A percentile compares a stretch with the other conserved stretches of the same genome.
Conservation (phyloP, 257 asterid species). For the Cinchona pubescens region DNA sequence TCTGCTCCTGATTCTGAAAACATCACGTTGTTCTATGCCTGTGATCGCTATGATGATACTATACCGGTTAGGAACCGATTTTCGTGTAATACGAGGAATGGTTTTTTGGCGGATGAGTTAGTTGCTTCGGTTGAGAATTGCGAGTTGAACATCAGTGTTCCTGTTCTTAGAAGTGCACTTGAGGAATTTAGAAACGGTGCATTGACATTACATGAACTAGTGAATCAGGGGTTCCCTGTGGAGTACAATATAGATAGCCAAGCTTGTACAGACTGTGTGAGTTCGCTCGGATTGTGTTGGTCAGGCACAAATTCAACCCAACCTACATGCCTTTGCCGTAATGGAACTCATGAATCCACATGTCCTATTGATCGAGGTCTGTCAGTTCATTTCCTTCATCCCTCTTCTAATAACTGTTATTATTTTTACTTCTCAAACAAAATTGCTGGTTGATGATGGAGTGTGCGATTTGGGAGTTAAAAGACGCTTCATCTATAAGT, state of each 20-base stretch:
- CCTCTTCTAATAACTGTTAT: too few species aligned
- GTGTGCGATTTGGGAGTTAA: too few species aligned
- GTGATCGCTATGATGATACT: neutral
- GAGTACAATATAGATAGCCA: neutral
- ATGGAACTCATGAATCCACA: neutral
- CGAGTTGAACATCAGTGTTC: neutral
- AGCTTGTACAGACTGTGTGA: conserved; percentile 16
- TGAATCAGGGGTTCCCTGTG: conserved; percentile 16
- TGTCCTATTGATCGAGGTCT: conserved; percentile 6
- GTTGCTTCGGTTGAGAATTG: conserved; percentile 2
- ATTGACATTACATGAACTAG: conserved; percentile 2
- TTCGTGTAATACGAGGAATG: neutral
- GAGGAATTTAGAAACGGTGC: neutral
- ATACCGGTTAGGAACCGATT: neutral
- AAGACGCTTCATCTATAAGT: too few species aligned
- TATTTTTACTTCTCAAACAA: too few species aligned
- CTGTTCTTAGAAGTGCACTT: neutral
- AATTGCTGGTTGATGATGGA: too few species aligned
- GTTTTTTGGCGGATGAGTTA: neutral
- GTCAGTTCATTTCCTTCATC: conserved; percentile 11
- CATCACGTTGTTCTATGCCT: conserved; percentile 2
- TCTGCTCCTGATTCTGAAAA: neutral
- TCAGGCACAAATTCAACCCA: neutral
- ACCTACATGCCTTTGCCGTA: conserved; percentile 22
- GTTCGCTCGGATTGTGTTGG: conserved; percentile 23